Evolutionary conservation across 805 yeast genomes (phyloP).

Genomic region (baker's yeast (Saccharomyces cerevisiae)): DNA sequence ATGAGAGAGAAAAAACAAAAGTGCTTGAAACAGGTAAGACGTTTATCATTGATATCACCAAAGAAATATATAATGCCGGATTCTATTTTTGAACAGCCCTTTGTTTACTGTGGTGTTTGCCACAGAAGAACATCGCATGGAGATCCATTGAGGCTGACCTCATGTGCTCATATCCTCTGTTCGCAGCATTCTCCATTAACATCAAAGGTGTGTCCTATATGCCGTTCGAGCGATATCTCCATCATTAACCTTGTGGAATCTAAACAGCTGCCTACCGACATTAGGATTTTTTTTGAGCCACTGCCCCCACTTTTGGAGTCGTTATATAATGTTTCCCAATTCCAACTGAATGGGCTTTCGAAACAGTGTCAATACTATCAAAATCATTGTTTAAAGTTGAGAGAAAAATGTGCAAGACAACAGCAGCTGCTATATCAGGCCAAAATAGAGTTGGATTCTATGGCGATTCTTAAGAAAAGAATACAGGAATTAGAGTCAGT

Average conservation of each 20-base stretch:
- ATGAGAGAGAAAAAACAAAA: slow-evolving; percentile 8
- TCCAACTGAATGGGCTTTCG: slow-evolving; percentile 21
- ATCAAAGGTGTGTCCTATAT: slow-evolving; percentile 13
- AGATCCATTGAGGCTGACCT: slow-evolving; percentile 27
- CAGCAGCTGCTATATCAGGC: slow-evolving; percentile 22
- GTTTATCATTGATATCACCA: neutral
- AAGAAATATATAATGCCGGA: slow-evolving; percentile 6
- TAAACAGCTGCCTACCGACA: slow-evolving; percentile 18
- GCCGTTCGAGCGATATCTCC: slow-evolving; percentile 16
- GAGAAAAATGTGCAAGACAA: slow-evolving; percentile 23
- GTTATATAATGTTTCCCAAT: slow-evolving; percentile 23
- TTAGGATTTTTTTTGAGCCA: slow-evolving; percentile 22
- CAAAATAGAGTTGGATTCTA: slow-evolving; percentile 20
- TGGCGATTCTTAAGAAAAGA: slow-evolving; percentile 15
- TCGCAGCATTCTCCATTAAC: slow-evolving; percentile 19
- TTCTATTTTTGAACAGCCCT: slow-evolving; percentile 23
- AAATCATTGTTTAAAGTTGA: slow-evolving; percentile 15
- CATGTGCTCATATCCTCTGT: slow-evolving; percentile 35
- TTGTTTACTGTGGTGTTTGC: slow-evolving; percentile 30
- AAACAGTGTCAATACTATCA: slow-evolving; percentile 23
- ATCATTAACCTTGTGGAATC: slow-evolving; percentile 13
- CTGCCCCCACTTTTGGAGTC: slow-evolving; percentile 19
- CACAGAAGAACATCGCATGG: slow-evolving; percentile 17
- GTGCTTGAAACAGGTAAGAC: neutral
- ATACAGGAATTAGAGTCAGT: slow-evolving; percentile 7